Evolutionary conservation across 306 rosid species (phyloP).

Genomic region (Inga laurina): DNA sequence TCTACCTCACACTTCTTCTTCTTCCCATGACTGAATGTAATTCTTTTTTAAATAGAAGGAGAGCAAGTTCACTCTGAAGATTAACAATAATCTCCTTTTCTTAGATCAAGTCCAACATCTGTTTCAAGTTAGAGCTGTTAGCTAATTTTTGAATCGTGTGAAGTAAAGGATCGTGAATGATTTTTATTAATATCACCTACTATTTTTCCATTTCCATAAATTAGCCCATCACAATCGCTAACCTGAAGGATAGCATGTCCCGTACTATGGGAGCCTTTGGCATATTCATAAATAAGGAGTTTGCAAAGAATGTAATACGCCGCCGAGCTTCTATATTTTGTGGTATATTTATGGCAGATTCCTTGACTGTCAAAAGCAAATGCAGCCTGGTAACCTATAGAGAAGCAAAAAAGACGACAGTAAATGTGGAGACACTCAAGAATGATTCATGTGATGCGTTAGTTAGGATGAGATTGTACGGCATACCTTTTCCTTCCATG

Average conservation of each 20-base stretch:
- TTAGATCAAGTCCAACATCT: no score
- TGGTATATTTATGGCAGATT: constrained; percentile 79
- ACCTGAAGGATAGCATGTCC: constrained; percentile 77
- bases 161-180: not conserved
- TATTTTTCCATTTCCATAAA: not conserved
- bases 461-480: not conserved
- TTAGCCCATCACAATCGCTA: constrained; percentile 17
- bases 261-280: constrained; percentile 67
- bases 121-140: no score
- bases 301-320: constrained; percentile 77
- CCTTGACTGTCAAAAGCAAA: constrained; percentile 75
- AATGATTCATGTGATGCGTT: not conserved
- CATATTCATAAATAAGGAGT: constrained; percentile 76
- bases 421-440: constrained; percentile 12
- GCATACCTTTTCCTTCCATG: constrained; percentile 70
- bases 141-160: no score
- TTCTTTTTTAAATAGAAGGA: no score
- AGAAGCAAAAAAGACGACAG: constrained; percentile 15
- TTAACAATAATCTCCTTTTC: no score
- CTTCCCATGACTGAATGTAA: no score
- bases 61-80: no score
- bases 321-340: constrained; percentile 78
- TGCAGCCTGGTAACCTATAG: constrained; percentile 60
- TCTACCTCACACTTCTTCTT: no score
- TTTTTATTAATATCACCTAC: not conserved